Evolutionary conservation across 129 eudicot species (phyloP), one percentile per base, ranked within the genome.

Genomic region (Gnaphalium uliginosum): DNA sequence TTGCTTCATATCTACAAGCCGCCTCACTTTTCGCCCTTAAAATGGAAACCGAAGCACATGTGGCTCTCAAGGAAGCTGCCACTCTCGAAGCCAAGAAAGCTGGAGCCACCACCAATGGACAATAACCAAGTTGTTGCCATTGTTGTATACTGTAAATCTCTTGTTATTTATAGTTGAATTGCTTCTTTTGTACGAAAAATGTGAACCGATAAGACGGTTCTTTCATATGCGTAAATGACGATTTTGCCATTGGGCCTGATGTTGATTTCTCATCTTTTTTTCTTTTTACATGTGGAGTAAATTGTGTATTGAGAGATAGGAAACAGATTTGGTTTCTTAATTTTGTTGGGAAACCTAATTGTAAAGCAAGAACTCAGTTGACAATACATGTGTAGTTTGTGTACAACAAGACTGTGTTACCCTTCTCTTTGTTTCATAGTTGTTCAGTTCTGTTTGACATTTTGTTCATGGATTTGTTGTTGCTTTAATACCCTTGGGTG

Each of bases 1-100:
- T 83, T 58, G 88, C 96, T 18, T 81, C 85, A 1, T 87, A 83
- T 78, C 76, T 87, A 56, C 96, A 90, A 82, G 88, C 92, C 3
- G 75, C 82, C 27, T 73, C 96, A 2, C 90, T 90, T 58, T 79
- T 87, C 25, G 74, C 87, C 23, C 92, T 90, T 3, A 75, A 73
- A 53, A 85, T 81, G 92, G 87, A 90, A 37, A 79, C 76, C 14
- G 89, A 90, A 74, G 90, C 90, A 21, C 82, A 79, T 24, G 82
- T 74, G 13, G 85, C 89, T 26, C 90, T 90, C 10, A 87, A 76
- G 57, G 92, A 90, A 56, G 96, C 76, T n/a, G 75, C 8, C 53
- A 39, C 79, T 29, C 89, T 87, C 8, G 96, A 90, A 87, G 90
- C 81, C 62, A 83, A 83, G 70, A 79, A 81, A 66, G 76, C 56